Evolutionary conservation across 352 stramenopile species (phyloP).

Genomic region (Globisporangium radiosum): DNA sequence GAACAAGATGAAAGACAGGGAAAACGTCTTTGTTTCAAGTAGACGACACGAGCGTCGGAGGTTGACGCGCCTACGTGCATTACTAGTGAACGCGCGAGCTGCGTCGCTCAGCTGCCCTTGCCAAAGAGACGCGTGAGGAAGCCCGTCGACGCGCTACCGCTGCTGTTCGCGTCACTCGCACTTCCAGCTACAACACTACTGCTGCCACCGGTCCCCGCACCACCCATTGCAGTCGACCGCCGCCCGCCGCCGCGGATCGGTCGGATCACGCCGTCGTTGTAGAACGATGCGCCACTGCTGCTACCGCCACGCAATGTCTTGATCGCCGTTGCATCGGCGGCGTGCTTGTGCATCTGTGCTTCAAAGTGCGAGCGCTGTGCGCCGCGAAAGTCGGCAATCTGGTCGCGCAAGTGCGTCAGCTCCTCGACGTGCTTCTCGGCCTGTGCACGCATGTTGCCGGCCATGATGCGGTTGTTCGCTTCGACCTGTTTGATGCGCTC

Average conservation of each 20-base stretch:
- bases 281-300: conserved; percentile 25
- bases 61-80: no score
- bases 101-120: conserved; percentile 15
- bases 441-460: conserved; percentile 84
- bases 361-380: conserved; percentile 76
- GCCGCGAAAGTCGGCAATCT: conserved; percentile 78
- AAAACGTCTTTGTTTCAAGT: no score
- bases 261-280: conserved; percentile 59
- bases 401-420: conserved; percentile 76
- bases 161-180: conserved; percentile 2
- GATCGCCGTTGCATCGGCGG: conserved; percentile 29
- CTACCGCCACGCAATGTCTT: conserved; percentile 63
- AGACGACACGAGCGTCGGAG: no score
- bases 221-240: conserved; percentile 36
- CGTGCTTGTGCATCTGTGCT: conserved; percentile 45
- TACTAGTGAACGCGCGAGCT: no score
- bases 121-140: conserved; percentile 55
- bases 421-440: conserved; percentile 87
- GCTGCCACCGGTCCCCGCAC: conserved; percentile 16
- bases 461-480: conserved; percentile 81
- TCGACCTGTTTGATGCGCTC: conserved; percentile 90
- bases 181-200: no score
- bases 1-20: no score
- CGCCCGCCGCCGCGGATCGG: conserved; percentile 66
- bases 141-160: conserved; percentile 19